Conservation (phyloP, 805 yeast species). For the Saturnispora sanitii region DNA sequence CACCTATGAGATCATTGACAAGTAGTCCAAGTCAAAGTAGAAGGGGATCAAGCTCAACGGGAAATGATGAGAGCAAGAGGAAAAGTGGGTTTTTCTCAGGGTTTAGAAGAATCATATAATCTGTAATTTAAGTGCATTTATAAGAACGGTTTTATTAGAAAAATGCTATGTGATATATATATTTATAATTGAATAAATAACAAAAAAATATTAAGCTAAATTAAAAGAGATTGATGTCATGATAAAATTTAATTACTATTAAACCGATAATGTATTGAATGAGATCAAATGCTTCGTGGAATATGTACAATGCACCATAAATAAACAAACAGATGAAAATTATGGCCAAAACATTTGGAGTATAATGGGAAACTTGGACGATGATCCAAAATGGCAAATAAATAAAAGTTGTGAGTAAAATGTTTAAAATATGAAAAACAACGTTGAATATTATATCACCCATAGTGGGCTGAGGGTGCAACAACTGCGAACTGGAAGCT, state of each 20-base stretch:
- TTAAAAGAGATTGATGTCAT: not conserved
- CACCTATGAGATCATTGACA: not conserved
- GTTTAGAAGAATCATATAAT: constrained; percentile 1
- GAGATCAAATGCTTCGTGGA: not conserved
- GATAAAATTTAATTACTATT: no score
- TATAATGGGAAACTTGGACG: not conserved
- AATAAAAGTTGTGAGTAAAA: constrained; percentile 8
- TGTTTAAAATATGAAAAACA: constrained; percentile 7
- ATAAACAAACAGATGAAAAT: not conserved
- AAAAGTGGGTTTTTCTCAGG: constrained; percentile 7
- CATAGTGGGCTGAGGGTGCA: not conserved
- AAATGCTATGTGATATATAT: no score
- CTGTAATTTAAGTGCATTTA: no score
- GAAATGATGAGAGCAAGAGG: not conserved
- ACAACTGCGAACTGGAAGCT: no score
- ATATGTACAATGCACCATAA: constrained; percentile 1
- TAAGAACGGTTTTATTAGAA: no score
- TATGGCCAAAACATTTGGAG: not conserved
- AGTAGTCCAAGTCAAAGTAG: not conserved
- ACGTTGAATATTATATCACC: not conserved
- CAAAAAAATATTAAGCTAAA: no score
- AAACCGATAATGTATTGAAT: not conserved
- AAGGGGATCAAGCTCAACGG: not conserved
- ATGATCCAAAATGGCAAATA: constrained; percentile 12
- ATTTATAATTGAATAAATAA: not conserved